Percentiles rank a stretch among this genome's conserved stretches.
These are phyloP conservation scores for Podospora comata DNA, from an alignment of 495 filamentous ascomycete genomes.

Conservation along the genomic window DNA sequence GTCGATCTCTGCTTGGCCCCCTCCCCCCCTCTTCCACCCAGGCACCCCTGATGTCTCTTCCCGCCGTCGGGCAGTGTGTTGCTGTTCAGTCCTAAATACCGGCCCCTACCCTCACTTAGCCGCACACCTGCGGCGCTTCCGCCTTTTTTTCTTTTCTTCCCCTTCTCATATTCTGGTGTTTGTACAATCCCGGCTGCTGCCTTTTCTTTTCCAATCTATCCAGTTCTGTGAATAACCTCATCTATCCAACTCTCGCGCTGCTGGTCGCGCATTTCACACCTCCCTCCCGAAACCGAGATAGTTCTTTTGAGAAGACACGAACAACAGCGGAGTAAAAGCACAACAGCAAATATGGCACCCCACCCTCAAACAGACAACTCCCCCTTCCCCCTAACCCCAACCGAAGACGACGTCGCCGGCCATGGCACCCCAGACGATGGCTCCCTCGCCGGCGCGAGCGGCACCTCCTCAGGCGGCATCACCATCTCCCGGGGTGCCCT, in stretches of 20 bases:
- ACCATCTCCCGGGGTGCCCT: slow-evolving; percentile 56
- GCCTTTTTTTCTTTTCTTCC: neutral
- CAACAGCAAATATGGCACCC: neutral
- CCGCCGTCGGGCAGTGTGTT: no score
- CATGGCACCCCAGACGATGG: slow-evolving; percentile 14
- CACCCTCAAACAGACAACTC: slow-evolving; percentile 3
- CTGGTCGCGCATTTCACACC: slow-evolving; percentile 13
- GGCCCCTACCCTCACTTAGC: neutral
- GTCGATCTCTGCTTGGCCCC: neutral
- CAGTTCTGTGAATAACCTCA: slow-evolving; percentile 3
- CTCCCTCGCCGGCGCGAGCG: slow-evolving; percentile 52
- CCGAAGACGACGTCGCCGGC: neutral
- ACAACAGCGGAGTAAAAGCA: neutral
- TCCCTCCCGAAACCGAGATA: neutral
- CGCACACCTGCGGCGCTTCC: slow-evolving; percentile 5
- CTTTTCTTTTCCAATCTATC: slow-evolving; percentile 4
- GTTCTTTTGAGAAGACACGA: slow-evolving; percentile 2
- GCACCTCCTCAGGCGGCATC: slow-evolving; percentile 47
- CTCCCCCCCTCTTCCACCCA: neutral
- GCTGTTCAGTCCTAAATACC: neutral
- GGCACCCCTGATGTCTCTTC: neutral
- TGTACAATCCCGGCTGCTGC: slow-evolving; percentile 7
- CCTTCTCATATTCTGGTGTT: slow-evolving; percentile 10
- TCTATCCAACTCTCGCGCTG: slow-evolving; percentile 8
- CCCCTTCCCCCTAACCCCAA: neutral